A percentile compares a stretch with the other conserved stretches of the same genome.
Conservation (phyloP, 805 yeast species). For the Saccharomyces paradoxus region DNA sequence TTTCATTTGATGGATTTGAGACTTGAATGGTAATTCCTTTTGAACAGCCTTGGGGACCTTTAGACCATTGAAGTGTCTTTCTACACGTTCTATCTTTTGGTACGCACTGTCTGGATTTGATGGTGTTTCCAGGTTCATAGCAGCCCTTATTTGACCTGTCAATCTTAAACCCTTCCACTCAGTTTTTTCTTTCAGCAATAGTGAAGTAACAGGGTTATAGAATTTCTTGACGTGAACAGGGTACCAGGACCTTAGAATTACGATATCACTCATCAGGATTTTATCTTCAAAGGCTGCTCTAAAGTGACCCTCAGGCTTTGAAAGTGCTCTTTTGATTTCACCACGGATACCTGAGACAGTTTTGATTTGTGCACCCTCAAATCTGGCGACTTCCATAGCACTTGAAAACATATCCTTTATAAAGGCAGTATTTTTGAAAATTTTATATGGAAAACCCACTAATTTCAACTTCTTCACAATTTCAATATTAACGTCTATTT, state of each 20-base stretch:
- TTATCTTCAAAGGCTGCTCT: slow-evolving; percentile 97
- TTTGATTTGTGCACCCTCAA: slow-evolving; percentile 94
- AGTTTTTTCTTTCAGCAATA: slow-evolving; percentile 63
- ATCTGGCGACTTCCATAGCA: slow-evolving; percentile 89
- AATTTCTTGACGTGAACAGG: slow-evolving; percentile 85
- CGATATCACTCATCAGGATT: slow-evolving; percentile 79
- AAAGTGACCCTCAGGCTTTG: slow-evolving; percentile 90
- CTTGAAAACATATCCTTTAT: slow-evolving; percentile 93
- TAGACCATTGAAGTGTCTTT: slow-evolving; percentile 79
- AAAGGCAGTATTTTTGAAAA: slow-evolving; percentile 93
- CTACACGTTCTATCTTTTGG: slow-evolving; percentile 70
- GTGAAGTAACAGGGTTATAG: slow-evolving; percentile 93
- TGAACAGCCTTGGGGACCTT: slow-evolving; percentile 76
- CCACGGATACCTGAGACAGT: slow-evolving; percentile 97
- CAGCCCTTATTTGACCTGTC: slow-evolving; percentile 90
- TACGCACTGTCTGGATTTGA: slow-evolving; percentile 43
- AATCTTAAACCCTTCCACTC: slow-evolving; percentile 96
- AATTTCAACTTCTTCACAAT: slow-evolving; percentile 92
- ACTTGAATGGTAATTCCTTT: slow-evolving; percentile 77
- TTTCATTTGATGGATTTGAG: slow-evolving; percentile 82
- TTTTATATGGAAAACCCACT: slow-evolving; percentile 90
- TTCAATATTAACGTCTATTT: slow-evolving; percentile 79
- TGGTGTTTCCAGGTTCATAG: slow-evolving; percentile 56
- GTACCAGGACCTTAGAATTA: slow-evolving; percentile 91
- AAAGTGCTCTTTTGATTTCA: slow-evolving; percentile 88